phyloP scores from a whole-genome alignment of 257 asterid species.

The Solanum bulbocastanum region DNA sequence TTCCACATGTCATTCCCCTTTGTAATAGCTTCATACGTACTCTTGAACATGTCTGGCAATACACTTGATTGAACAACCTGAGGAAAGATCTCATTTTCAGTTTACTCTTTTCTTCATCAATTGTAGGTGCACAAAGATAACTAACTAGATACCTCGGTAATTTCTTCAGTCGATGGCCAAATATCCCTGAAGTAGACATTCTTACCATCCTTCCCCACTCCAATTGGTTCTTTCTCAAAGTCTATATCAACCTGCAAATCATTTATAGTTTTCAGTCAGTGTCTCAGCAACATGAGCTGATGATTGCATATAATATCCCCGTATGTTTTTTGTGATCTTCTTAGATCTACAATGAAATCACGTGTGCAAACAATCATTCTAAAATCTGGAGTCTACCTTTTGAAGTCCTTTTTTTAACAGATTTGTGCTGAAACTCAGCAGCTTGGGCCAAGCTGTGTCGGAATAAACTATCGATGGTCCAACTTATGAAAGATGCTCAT shows the following conservation, averaged over 20 bases:
- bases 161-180: conserved; percentile 92
- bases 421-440: not conserved
- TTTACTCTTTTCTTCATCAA: not conserved
- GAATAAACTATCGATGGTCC: not conserved
- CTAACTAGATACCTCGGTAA: conserved; percentile 54
- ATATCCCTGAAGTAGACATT: conserved; percentile 72
- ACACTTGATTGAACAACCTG: conserved; percentile 87
- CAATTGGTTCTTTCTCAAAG: conserved; percentile 91
- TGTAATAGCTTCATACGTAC: conserved; percentile 82
- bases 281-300: not conserved
- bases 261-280: not conserved
- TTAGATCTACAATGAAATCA: not conserved
- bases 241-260: conserved; percentile 75
- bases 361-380: not conserved
- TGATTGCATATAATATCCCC: not conserved
- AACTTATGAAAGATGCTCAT: not conserved
- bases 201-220: conserved; percentile 78
- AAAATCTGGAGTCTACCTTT: not conserved
- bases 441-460: not conserved
- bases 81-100: not conserved
- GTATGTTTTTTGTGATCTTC: not conserved
- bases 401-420: not conserved
- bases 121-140: not conserved
- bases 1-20: conserved; percentile 91
- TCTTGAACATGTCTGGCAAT: conserved; percentile 86